Conservation (phyloP, 768 basidiomycete genomes). For the Naganishia kalamii region DNA sequence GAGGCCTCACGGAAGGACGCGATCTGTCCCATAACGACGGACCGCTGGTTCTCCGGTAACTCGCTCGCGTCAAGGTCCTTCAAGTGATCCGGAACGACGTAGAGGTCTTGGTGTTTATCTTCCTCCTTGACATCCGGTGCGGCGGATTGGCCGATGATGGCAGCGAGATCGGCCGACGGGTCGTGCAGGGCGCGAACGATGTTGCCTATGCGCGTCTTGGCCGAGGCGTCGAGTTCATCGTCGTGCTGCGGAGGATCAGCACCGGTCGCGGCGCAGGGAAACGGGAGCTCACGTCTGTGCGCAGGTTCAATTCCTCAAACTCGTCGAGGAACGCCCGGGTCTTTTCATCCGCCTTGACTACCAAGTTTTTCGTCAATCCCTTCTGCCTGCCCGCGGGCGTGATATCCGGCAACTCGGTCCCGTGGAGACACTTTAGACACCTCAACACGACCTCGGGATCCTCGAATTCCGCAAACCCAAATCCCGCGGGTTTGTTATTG, state of each 20-base stretch:
- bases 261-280: neutral
- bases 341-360: constrained; percentile 95
- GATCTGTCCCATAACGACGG: constrained; percentile 90
- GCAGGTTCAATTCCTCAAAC: constrained; percentile 70
- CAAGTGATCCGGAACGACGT: constrained; percentile 78
- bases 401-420: constrained; percentile 59
- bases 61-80: constrained; percentile 95
- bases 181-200: constrained; percentile 64
- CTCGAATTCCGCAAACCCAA: constrained; percentile 93
- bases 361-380: constrained; percentile 59
- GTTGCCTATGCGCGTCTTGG: constrained; percentile 53
- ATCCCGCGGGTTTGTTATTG: constrained; percentile 87
- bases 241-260: constrained; percentile 56
- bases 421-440: constrained; percentile 61
- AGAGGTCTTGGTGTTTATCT: constrained; percentile 27
- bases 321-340: constrained; percentile 80
- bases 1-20: constrained; percentile 92
- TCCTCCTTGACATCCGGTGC: constrained; percentile 61
- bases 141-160: constrained; percentile 58
- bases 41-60: constrained; percentile 84
- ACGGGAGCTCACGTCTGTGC: constrained; percentile 63
- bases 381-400: constrained; percentile 45
- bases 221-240: constrained; percentile 59
- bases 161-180: constrained; percentile 51
- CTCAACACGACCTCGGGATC: constrained; percentile 86